phyloP scores from a whole-genome alignment of 306 rosid genomes.

The Castanea sativa region DNA sequence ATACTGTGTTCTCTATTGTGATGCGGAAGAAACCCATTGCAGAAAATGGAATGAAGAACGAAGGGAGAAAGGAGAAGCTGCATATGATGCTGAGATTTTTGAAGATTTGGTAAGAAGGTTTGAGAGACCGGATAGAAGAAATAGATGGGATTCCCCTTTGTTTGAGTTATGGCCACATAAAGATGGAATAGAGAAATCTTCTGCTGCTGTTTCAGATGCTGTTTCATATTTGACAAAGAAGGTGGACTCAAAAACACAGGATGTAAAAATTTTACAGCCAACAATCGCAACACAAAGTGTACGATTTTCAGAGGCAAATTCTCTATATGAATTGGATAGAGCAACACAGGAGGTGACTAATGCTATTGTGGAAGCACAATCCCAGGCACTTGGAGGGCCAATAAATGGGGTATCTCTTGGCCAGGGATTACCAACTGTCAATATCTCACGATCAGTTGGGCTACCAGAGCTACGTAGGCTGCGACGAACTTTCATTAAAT shows the following conservation, averaged over 20 bases:
- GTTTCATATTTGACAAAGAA: constrained; percentile 62
- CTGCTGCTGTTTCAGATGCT: constrained; percentile 58
- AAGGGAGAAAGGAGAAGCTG: constrained; percentile 57
- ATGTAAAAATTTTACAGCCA: constrained; percentile 86
- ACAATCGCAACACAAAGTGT: constrained; percentile 84
- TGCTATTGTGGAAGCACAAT: constrained; percentile 84
- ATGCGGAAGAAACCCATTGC: constrained; percentile 64
- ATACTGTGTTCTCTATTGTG: constrained; percentile 78
- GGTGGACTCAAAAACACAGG: constrained; percentile 71
- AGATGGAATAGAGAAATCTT: constrained; percentile 59
- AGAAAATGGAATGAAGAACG: constrained; percentile 83
- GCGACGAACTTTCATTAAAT: constrained; percentile 73
- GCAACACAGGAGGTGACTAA: constrained; percentile 82
- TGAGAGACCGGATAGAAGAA: constrained; percentile 81
- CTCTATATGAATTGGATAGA: constrained; percentile 79
- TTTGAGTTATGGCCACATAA: constrained; percentile 77
- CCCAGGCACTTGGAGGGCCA: constrained; percentile 81
- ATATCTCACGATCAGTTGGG: constrained; percentile 63
- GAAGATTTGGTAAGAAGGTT: constrained; percentile 83
- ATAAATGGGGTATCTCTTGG: constrained; percentile 65
- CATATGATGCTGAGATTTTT: constrained; percentile 63
- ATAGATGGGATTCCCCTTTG: constrained; percentile 94
- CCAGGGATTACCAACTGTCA: constrained; percentile 61
- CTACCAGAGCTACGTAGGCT: constrained; percentile 87
- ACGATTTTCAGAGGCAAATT: constrained; percentile 70